phyloP scores from a whole-genome alignment of 2,329 filamentous ascomycete genomes.

The Aspergillus jensenii region DNA sequence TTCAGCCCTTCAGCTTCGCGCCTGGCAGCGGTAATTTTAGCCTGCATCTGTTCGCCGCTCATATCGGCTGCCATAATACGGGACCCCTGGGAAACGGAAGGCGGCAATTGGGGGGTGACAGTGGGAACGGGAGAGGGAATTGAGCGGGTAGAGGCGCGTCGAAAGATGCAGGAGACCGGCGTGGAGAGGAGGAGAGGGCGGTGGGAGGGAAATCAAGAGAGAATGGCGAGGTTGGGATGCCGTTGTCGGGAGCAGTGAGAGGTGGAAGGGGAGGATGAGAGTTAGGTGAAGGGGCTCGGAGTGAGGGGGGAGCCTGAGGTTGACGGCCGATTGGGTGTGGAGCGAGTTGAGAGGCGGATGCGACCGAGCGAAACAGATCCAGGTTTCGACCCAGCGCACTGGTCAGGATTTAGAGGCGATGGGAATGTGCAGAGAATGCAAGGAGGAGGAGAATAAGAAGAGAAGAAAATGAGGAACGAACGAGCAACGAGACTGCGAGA shows the following conservation, averaged over 20 bases:
- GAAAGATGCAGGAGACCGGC: constrained; percentile 21
- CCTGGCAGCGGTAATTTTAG: constrained; percentile 85
- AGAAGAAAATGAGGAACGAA: not conserved
- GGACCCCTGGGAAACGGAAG: constrained; percentile 25
- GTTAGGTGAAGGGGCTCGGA: not conserved
- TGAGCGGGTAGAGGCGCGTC: constrained; percentile 37
- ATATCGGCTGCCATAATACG: constrained; percentile 49
- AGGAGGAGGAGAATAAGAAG: not conserved
- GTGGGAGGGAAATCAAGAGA: constrained; percentile 10
- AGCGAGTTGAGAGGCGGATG: constrained; percentile 25
- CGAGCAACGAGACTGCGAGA: not conserved
- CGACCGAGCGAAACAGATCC: constrained; percentile 26
- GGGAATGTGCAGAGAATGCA: not conserved
- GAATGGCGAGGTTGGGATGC: constrained; percentile 10
- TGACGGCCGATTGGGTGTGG: constrained; percentile 24
- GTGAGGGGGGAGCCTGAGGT: constrained; percentile 10
- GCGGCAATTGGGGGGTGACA: constrained; percentile 21
- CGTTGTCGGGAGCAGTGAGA: constrained; percentile 9
- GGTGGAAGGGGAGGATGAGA: constrained; percentile 9
- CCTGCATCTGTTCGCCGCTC: constrained; percentile 71
- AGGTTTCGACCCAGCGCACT: constrained; percentile 21
- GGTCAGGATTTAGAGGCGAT: constrained; percentile 16
- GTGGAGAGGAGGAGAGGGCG: constrained; percentile 12
- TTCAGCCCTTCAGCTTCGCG: constrained; percentile 97
- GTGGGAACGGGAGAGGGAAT: constrained; percentile 14